Percentiles rank a stretch among this genome's conserved stretches.
Evolutionary conservation across 805 yeast genomes (phyloP).

Genomic region (Pichia gijzeniarum): DNA sequence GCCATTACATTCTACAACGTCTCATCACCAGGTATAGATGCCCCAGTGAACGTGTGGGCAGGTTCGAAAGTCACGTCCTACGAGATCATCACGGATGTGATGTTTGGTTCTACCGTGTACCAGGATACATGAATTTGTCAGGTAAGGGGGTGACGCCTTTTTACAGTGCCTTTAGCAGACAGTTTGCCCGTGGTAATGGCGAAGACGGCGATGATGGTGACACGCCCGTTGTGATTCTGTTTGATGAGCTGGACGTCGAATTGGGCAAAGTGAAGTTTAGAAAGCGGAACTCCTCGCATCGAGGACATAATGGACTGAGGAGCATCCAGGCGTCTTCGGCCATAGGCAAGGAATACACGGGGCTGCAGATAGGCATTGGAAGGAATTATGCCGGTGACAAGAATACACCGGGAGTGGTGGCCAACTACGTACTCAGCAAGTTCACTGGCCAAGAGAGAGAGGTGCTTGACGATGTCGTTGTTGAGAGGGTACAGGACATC

Average conservation of each 20-base stretch:
- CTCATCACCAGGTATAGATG: neutral
- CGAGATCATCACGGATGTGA: constrained; percentile 3
- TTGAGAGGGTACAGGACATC: constrained; percentile 35
- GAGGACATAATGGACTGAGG: constrained; percentile 84
- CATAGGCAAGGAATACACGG: constrained; percentile 49
- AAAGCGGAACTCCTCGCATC: constrained; percentile 49
- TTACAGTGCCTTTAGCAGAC: constrained; percentile 29
- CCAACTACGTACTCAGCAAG: constrained; percentile 56
- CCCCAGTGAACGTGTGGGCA: neutral
- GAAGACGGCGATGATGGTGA: constrained; percentile 24
- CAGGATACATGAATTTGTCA: constrained; percentile 58
- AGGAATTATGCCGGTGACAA: constrained; percentile 43
- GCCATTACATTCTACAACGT: constrained; percentile 48
- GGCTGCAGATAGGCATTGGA: constrained; percentile 75
- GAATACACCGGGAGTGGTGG: constrained; percentile 33
- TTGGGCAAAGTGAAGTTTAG: constrained; percentile 64
- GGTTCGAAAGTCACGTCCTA: neutral
- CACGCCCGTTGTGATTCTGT: constrained; percentile 52
- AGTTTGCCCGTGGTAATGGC: too few species aligned
- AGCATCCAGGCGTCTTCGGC: constrained; percentile 37
- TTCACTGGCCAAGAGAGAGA: constrained; percentile 42
- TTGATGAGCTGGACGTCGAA: constrained; percentile 69
- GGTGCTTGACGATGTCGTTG: constrained; percentile 33
- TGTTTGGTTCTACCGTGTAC: constrained; percentile 11
- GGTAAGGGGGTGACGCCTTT: constrained; percentile 44